Conservation (phyloP, 805 yeast species). For the Starmerella davenportii region DNA sequence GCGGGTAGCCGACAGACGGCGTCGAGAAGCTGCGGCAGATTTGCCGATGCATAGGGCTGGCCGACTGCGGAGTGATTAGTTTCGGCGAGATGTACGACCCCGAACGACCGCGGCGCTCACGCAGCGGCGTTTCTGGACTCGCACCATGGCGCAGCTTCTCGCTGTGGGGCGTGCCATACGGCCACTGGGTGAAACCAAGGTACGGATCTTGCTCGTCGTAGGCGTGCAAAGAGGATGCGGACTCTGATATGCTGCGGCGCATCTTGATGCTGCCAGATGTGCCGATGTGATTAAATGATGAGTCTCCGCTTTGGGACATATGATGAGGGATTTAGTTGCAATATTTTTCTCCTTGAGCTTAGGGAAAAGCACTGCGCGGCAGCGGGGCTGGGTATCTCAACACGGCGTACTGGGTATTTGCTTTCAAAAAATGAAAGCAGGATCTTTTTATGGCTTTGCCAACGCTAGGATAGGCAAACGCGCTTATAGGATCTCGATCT, state of each 20-base stretch:
- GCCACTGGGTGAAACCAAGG: not conserved
- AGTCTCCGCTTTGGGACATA: too few relatives aligned
- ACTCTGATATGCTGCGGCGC: not conserved
- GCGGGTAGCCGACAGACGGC: slow-evolving; percentile 7
- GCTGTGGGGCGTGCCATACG: not conserved
- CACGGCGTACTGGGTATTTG: too few relatives aligned
- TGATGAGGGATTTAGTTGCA: too few relatives aligned
- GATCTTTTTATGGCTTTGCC: too few relatives aligned
- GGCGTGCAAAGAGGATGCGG: not conserved
- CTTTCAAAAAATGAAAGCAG: too few relatives aligned
- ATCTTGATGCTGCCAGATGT: too few relatives aligned
- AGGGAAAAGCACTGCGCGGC: too few relatives aligned
- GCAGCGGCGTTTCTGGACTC: slow-evolving; percentile 11
- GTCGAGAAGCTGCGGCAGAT: slow-evolving; percentile 9
- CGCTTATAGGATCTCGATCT: too few relatives aligned
- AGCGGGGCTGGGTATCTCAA: too few relatives aligned
- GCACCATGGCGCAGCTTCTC: not conserved
- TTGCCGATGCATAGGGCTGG: not conserved
- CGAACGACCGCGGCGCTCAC: slow-evolving; percentile 8
- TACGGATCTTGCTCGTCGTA: not conserved
- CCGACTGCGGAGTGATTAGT: slow-evolving; percentile 11
- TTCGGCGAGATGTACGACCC: slow-evolving; percentile 2
- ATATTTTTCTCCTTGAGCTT: too few relatives aligned
- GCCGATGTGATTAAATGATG: too few relatives aligned
- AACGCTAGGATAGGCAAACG: too few relatives aligned